Base-by-base conservation (phyloP, 2,329 filamentous ascomycete genomes). In the Fusarium nelsonii region DNA sequence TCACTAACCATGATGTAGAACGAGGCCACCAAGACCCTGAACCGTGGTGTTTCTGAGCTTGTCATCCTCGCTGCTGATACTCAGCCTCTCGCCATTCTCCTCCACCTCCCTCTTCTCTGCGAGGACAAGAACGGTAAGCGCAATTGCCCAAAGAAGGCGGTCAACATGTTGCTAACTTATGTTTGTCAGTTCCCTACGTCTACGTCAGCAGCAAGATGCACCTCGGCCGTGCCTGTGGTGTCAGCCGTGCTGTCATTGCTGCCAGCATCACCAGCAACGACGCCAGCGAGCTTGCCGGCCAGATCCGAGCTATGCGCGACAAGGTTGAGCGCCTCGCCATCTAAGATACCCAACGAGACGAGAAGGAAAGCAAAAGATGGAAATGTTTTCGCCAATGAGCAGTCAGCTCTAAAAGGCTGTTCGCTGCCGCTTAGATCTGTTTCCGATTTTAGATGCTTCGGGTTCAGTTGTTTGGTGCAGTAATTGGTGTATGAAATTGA, bases 271-370 rank as follows among this genome's bases (percentile, higher is more conserved):
- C 93, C 73, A 94, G 91, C 81, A 97, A 97, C 87, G 93, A 97
- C 83, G 91, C 91, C 39, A 92, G 89, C 76, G 94, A 97, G 81
- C 86, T 98, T 64, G 92, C 91, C 81, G 88, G 88, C 77, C 93
- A 97, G 86, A 97, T 98, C 81, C 88, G 92, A 75, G 87, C 90
- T 71, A 86, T 97, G 77, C 97, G 95, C 86, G 92, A 97, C 83
- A 97, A 97, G 89, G 92, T 98, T 58, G 95, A 98, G 87, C 89
- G 94, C 75, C 87, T 97, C 73, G 94, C 95, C 85, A 97, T 97
- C 84, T 97, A 91, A 88, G 73, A 65, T 70, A 72, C 71, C 66
- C 61, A 53, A 53, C 28, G 28, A 51, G 23, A 57, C 37, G 40
- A 58, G n/a, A 58, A 69, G 63, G 63, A 60, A 71, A 68, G 59